Evolutionary conservation across 2,329 filamentous ascomycete species (phyloP), one percentile per base, ranked within the genome.

Genomic region (Apiospora kogelbergensis): DNA sequence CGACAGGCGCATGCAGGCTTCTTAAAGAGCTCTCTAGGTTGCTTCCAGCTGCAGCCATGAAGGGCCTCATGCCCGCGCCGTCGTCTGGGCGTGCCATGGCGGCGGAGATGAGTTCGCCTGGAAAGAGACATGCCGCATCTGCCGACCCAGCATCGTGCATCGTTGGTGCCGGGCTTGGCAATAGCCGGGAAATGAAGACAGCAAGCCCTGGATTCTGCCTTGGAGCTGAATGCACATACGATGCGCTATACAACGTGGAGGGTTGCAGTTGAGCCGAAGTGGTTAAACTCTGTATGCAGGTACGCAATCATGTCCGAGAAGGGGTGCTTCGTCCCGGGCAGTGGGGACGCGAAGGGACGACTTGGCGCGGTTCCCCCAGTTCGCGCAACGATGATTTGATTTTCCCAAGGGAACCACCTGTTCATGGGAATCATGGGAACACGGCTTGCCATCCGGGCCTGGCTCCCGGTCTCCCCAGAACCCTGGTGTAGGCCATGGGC

Each of bases 111-210:
- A 60, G 53, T 37, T 60, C 53, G 26, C 22, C 53, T 20, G 20
- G 30, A 37, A 60, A 17, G 20, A 30, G 53, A 6, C 6, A 13
- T 60, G 30, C 30, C 37, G 26, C 53, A 60, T 60, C 53, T 60
- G 17, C 53, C 53, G 53, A 37, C 10, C 20, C 26, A 5, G 15
- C 30, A 37, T 60, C 20, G 53, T 60, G 53, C 48, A 57, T 57
- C 48, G 26, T 57, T 57, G 48, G 48, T 60, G 53, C 53, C 53
- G 53, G 53, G 53, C 53, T 60, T 60, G 53, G 53, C 53, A 22
- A 5, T 11, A 3, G 6, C 13, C 7, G 17, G 53, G 30, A 60
- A 60, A 37, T 60, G 53, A 60, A n/a, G 30, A 60, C n/a, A 45
- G 20, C 20, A 33, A 37, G 17, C 17, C 26, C 7, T 22, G 17